Conservation (phyloP, 1,139 yeast species). For the Suhomyces atakaporum region DNA sequence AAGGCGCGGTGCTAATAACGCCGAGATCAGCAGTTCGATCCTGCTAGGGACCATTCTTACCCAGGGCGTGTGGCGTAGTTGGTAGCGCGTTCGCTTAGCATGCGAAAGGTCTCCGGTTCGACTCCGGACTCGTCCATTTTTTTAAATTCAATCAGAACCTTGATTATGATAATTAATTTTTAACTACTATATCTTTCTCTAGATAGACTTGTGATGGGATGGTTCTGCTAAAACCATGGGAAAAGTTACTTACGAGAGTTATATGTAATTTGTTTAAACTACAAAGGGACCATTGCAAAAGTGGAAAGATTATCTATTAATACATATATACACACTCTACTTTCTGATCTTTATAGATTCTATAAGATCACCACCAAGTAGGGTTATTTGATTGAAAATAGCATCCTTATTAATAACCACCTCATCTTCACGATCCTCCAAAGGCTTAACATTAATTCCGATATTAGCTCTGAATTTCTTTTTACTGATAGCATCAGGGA, state of each 20-base stretch:
- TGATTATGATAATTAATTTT: no score
- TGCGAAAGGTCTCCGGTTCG: slow-evolving; percentile 91
- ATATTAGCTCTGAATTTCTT: slow-evolving; percentile 78
- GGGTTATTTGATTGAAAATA: slow-evolving; percentile 66
- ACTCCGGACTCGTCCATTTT: slow-evolving; percentile 82
- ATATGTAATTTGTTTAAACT: no score
- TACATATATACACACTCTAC: slow-evolving; percentile 17
- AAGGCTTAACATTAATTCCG: slow-evolving; percentile 74
- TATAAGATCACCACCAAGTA: slow-evolving; percentile 74
- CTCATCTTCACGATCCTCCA: slow-evolving; percentile 43
- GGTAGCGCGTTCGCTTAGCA: slow-evolving; percentile 91
- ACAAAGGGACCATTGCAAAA: no score
- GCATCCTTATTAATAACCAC: slow-evolving; percentile 78
- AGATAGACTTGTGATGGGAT: no score
- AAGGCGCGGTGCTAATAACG: slow-evolving; percentile 90
- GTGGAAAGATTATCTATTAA: slow-evolving; percentile 8
- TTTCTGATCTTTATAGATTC: slow-evolving; percentile 29
- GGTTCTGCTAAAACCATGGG: no score
- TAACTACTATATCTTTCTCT: no score
- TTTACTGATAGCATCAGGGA: slow-evolving; percentile 58
- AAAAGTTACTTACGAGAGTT: no score
- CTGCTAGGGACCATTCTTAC: slow-evolving; percentile 72
- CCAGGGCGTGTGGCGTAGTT: slow-evolving; percentile 86
- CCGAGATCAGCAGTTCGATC: slow-evolving; percentile 86
- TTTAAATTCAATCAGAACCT: no score